Evolutionary conservation across 208 protist genomes (phyloP), one percentile per base, ranked within the genome.

Genomic region (Leishmania aethiopica): DNA sequence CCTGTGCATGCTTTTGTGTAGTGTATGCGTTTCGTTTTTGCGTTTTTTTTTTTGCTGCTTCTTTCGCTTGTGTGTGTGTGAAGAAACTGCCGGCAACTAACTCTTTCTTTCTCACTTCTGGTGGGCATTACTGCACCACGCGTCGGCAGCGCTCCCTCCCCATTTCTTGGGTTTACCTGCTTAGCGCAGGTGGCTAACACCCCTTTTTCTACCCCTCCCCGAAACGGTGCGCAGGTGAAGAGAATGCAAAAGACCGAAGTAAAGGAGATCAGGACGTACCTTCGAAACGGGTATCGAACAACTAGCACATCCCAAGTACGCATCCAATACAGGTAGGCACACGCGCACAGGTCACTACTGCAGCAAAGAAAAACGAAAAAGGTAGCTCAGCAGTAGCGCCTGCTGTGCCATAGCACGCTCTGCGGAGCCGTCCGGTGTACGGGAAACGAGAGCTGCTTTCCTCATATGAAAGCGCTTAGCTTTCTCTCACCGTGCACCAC

Each of bases 61-160:
- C 57, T 62, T 13, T 32, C n/a, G 59, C 32, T 64, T 32, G 67
- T 81, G 62, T 77, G 73, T 77, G 37, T 77, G 73, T 32, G 59
- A 10, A 32, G 59, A 64, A 64, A 64, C 25, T 32, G 2, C 32
- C 8, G 2, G 28, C 32, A 28, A 32, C 28, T 11, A 28, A 10
- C 59, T 35, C 28, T 64, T 32, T 28, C 25, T 64, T 35, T 64
- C 25, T 64, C 28, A 6, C 7, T 64, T 64, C 28, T 32, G 8
- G 62, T 69, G 32, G 22, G 62, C 3, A 42, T 40, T 42, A 7
- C 13, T 22, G 40, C 32, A 35, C 15, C 32, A 32, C 75, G 13
- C 4, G 69, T 22, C 32, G 19, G 28, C 3, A 40, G 62, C 17
- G 32, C 62, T 69, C 62, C 13, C 62, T 40, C 62, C 32, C 5